Percentiles rank a stretch among this genome's conserved stretches.
These are phyloP conservation scores for Cucurbita pepo DNA, from an alignment of 306 rosid genomes.

Conservation along the genomic window DNA sequence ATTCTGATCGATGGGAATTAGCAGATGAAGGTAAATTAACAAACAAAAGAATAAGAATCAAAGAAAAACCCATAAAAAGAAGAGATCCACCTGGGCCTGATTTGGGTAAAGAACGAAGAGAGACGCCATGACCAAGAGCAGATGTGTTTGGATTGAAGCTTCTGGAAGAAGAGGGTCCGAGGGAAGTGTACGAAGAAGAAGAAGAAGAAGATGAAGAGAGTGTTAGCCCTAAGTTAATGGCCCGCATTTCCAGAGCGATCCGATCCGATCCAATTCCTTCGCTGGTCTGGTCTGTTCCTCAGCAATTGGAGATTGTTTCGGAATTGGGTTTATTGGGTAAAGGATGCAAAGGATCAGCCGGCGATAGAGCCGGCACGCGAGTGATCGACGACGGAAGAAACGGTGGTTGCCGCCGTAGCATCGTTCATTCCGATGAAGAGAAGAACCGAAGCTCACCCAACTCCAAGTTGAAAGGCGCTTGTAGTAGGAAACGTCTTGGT, in stretches of 20 bases:
- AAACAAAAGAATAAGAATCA: background rate
- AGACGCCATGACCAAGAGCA: constrained; percentile 22
- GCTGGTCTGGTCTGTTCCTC: constrained; percentile 2
- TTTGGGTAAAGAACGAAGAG: constrained; percentile 30
- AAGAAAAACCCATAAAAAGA: background rate
- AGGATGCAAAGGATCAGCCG: background rate
- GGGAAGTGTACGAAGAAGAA: background rate
- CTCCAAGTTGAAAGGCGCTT: background rate
- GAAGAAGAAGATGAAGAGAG: constrained; percentile 39
- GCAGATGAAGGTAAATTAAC: background rate
- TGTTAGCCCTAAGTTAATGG: constrained; percentile 57
- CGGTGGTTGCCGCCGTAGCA: background rate
- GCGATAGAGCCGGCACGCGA: background rate
- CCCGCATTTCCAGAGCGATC: constrained; percentile 52
- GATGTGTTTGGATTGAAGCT: constrained; percentile 23
- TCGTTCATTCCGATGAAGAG: background rate
- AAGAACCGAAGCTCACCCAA: background rate
- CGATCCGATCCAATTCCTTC: background rate
- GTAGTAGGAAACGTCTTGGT: no score
- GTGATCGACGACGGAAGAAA: background rate
- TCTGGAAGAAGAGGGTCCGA: constrained; percentile 21
- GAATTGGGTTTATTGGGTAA: background rate
- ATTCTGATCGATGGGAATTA: background rate
- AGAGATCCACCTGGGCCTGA: constrained; percentile 55
- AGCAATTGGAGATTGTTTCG: constrained; percentile 6